Evolutionary conservation across 257 asterid species (phyloP), one percentile per base, ranked within the genome.

Genomic region (Pogostemon cablin): DNA sequence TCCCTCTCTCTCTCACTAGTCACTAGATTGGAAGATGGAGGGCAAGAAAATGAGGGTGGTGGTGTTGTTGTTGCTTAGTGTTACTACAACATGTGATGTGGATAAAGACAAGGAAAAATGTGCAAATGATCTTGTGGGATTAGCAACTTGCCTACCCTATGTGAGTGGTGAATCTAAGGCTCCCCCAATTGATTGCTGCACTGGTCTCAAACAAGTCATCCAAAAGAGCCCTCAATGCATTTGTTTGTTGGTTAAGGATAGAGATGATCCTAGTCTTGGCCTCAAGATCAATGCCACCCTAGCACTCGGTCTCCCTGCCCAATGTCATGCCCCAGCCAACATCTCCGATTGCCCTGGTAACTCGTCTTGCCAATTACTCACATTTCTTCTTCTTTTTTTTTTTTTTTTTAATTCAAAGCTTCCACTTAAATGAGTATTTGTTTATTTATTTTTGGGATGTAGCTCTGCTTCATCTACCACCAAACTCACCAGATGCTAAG

Each of bases 401-500:
- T 35, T 37, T 4, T 34, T 38, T 2, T 1, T 1, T 37, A 2
- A 20, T 20, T 20, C 25, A 20, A 20, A 20, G 25, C 25, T 20
- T 20, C 25, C 25, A 20, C 25, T 20, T 20, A 20, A 53, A 15
- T 3, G 7, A 53, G 37, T 41, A 0, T 72, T 49, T 20, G 25
- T 20, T 20, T 20, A 20, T 25, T 25, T 25, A 25, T 25, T 25
- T 25, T 25, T 25, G 32, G n/a, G 66, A 4, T 55, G 54, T 85
- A 89, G 98, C 78, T 25, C 67, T 92, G 50, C 65, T 89, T 62
- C 91, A 92, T 68, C 75, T 92, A 78, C 32, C 96, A 35, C 90
- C 96, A 32, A 87, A 86, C 57, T 89, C 98, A 42, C 89, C 96
- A 0, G 96, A 89, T 46, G 95, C 96, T 15, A 87, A 89, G 86